Evolutionary conservation across 371 early-diverging fungal genomes (phyloP).

Genomic region (Mortierella polycephala): DNA sequence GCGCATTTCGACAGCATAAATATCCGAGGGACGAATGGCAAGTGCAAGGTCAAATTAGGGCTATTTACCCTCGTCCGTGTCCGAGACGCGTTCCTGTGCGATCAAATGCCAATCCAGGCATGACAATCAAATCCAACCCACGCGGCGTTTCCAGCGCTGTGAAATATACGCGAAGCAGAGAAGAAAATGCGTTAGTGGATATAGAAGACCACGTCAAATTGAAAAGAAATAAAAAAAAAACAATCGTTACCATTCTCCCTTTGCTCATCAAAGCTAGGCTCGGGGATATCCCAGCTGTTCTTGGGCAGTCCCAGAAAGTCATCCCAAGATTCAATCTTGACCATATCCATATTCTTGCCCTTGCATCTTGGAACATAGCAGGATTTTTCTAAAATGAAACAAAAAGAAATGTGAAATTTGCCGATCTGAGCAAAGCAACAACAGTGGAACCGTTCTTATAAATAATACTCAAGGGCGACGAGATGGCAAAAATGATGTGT

Average conservation of each 20-base stretch:
- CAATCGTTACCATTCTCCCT: conserved; percentile 64
- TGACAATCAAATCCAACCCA: conserved; percentile 72
- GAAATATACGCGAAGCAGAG: background rate
- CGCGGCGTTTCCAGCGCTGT: conserved; percentile 60
- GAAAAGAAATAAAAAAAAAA: background rate
- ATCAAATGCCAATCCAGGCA: conserved; percentile 79
- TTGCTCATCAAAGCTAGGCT: conserved; percentile 63
- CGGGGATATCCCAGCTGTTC: conserved; percentile 77
- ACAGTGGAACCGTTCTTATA: too few relatives aligned
- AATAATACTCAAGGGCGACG: too few relatives aligned
- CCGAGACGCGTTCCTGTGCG: conserved; percentile 69
- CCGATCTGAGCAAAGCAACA: too few relatives aligned
- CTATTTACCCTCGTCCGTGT: conserved; percentile 76
- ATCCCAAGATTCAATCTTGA: conserved; percentile 65
- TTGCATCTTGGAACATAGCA: conserved; percentile 77
- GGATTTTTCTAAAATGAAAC: conserved; percentile 58
- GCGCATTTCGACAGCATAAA: too few relatives aligned
- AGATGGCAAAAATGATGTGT: too few relatives aligned
- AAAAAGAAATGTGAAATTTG: background rate
- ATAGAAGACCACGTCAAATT: too few relatives aligned
- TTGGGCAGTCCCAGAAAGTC: conserved; percentile 69
- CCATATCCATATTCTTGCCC: conserved; percentile 76
- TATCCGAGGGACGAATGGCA: too few relatives aligned
- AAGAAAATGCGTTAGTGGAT: too few relatives aligned
- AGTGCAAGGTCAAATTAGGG: background rate